Evolutionary conservation across 805 yeast genomes (phyloP), one percentile per base, ranked within the genome.

Genomic region (Wickerhamomyces canadensis): DNA sequence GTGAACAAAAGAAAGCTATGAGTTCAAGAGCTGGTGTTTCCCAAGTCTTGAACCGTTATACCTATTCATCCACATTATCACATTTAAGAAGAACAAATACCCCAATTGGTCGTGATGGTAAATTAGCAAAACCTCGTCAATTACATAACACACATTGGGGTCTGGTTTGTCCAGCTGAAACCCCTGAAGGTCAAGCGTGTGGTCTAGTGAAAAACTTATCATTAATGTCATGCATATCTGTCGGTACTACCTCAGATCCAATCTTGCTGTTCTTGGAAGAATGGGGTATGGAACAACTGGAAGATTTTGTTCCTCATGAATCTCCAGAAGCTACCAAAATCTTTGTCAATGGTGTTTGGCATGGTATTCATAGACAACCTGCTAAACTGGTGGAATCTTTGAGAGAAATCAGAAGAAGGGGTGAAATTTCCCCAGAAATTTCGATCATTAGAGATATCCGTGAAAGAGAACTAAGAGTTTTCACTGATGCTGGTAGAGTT

Each of bases 171-270:
- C 99, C 99, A 36, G 99, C 99, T 18, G 99, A 93, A 65, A 93
- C 99, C 14, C 99, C 99, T 4, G 99, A 93, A 71, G 99, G 99
- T 58, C 99, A 93, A 69, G 98, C 99, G 25, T 93, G 99, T 84
- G 99, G 99, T 58, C 73, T 93, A 63, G 98, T 93, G 38, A 93
- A 93, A 70, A 93, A 93, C 64, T 71, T 93, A 60, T 89, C 98
- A 1, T 69, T 93, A 49, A 89, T 93, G 98, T 79, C 98, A 1
- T 88, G 97, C 71, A 88, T 93, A 36, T 91, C 98, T 19, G 98
- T 93, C 46, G 98, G 99, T 61, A 77, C 96, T 7, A 86, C 94
- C n/a, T 86, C 96, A 28, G 95, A 87, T 58, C 96, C 97, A 25
- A 91, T 93, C 57, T 74, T 84, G 45, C 84, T 84, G 57, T 84